These are phyloP conservation scores for Miscanthus sacchariflorus DNA, from an alignment of 202 grass and related monocot genomes.

Conservation along the genomic window DNA sequence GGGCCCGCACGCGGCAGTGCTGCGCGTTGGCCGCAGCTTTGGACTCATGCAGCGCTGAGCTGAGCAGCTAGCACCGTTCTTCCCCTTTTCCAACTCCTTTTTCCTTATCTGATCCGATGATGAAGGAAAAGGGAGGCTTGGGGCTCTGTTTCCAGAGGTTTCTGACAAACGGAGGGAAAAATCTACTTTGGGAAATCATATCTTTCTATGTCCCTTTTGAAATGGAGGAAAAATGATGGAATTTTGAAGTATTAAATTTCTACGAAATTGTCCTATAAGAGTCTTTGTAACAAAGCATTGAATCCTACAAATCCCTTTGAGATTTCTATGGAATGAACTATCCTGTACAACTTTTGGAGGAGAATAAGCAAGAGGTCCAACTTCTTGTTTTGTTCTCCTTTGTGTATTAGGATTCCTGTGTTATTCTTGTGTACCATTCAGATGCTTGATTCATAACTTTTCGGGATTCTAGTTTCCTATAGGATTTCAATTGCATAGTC, in stretches of 20 bases:
- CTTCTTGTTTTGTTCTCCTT: background rate
- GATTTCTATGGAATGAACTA: background rate
- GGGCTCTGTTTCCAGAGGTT: background rate
- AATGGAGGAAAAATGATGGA: background rate
- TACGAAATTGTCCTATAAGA: background rate
- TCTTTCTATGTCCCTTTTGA: background rate
- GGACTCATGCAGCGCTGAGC: background rate
- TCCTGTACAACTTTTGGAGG: background rate
- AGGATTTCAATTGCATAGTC: background rate
- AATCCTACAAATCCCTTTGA: background rate
- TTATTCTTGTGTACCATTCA: background rate
- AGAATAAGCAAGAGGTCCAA: background rate
- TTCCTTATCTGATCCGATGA: too few relatives aligned
- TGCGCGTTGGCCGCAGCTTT: background rate
- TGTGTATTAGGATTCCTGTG: background rate
- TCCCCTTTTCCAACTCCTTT: background rate
- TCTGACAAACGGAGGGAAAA: background rate
- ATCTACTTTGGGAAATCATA: background rate
- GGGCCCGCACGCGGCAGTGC: background rate
- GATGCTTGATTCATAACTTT: background rate
- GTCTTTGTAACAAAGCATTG: background rate
- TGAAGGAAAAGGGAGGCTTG: background rate
- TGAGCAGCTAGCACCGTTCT: background rate
- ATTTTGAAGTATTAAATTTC: background rate
- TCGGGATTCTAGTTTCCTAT: background rate